Percentiles rank a stretch among this genome's conserved stretches.
Conservation (phyloP, 1,284 basidiomycete species). For the Moniliella sp. region DNA sequence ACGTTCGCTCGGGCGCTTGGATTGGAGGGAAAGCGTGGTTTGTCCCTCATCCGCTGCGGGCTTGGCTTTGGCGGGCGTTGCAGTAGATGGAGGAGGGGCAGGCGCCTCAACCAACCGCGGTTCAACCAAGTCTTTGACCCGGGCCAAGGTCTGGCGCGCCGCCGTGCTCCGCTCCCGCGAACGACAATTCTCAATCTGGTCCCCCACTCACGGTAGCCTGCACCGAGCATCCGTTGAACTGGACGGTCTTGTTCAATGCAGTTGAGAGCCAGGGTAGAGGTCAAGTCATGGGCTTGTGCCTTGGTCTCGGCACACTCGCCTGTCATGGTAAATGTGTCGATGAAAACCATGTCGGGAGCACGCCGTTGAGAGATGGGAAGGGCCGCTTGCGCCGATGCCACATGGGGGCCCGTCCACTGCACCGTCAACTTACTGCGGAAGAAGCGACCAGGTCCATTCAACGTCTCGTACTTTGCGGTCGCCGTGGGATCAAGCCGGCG, state of each 20-base stretch:
- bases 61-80: no score
- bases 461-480: conserved; percentile 43
- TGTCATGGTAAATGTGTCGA: conserved; percentile 59
- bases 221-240: conserved; percentile 43
- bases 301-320: conserved; percentile 59
- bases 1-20: no score
- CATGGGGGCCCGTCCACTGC: conserved; percentile 11
- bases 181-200: conserved; percentile 50
- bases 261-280: conserved; percentile 60
- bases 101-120: no score
- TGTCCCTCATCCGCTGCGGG: no score
- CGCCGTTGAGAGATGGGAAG: neutral
- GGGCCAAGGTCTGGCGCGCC: no score
- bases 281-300: conserved; percentile 67
- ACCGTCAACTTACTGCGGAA: conserved; percentile 18
- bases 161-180: no score
- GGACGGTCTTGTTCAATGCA: conserved; percentile 36
- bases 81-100: no score
- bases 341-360: conserved; percentile 23
- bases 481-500: conserved; percentile 48
- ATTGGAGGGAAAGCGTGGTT: no score
- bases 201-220: conserved; percentile 68
- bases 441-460: conserved; percentile 11
- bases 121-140: no score
- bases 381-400: neutral